Base-by-base conservation (phyloP, 768 basidiomycete species). In the Boletellus ananas region DNA sequence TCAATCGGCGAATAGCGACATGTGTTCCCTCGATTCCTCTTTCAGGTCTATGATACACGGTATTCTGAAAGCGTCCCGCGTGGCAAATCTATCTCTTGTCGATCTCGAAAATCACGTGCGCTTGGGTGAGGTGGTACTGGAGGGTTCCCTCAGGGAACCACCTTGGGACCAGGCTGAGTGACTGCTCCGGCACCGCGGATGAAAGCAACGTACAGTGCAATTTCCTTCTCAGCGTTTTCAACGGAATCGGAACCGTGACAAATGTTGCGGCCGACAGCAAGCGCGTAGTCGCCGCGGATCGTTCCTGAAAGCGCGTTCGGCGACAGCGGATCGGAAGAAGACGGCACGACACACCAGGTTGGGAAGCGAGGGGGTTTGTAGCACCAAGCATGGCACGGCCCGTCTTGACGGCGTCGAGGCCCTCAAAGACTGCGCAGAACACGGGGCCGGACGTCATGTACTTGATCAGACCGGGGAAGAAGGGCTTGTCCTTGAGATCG, bases 371-470 rank as follows among this genome's bases (percentile, higher is more conserved):
- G 53, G 96, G 96, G 84, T 99, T 96, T 66, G 95, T 96, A 40
- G 93, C 84, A 66, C 95, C 95, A 57, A 95, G 85, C 90, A 96
- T 95, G 70, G 70, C 79, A 74, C 94, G 92, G 60, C 94, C 94
- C 51, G 93, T 94, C 84, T 92, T 92, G 72, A 92, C 90, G 43
- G 89, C 89, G 58, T 92, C 88, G 54, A 92, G 81, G 51, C 96
- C 96, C 76, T 97, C 82, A 84, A 94, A 95, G 58, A 90, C 94
- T 83, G 92, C 94, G 62, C 80, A 90, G 66, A 95, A 87, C 59
- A 99, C 96, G 59, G 96, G 96, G 52, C 96, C 95, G 47, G 87
- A 78, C 48, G 85, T 83, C 93, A 95, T 98, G 80, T 97, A 97
- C 70, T 84, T 85, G 81, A 98, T 86, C 64, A 98, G 73, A 59